Conservation (phyloP, 768 basidiomycete species). For the Amanita jacksonii region DNA sequence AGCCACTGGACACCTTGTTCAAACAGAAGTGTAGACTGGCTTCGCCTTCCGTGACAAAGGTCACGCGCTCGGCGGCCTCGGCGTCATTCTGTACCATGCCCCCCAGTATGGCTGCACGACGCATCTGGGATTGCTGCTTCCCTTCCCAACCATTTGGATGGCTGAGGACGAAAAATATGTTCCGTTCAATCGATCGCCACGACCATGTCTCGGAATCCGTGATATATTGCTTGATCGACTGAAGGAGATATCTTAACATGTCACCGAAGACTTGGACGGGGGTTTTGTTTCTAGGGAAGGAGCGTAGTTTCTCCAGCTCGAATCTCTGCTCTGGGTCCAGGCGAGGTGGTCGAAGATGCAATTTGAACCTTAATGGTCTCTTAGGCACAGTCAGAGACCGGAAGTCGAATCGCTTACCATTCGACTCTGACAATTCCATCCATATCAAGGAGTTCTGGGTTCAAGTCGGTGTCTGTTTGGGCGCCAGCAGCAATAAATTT, state of each 20-base stretch:
- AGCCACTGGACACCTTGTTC: constrained; percentile 25
- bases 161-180: constrained; percentile 35
- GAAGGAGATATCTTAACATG: constrained; percentile 34
- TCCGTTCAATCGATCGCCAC: constrained; percentile 29
- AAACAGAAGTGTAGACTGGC: constrained; percentile 45
- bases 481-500: constrained; percentile 28
- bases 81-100: constrained; percentile 28
- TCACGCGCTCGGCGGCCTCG: constrained; percentile 28
- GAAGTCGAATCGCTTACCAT: no score
- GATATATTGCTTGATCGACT: constrained; percentile 32
- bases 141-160: constrained; percentile 55
- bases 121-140: constrained; percentile 38
- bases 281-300: constrained; percentile 32
- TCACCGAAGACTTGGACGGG: constrained; percentile 35
- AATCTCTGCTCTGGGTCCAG: constrained; percentile 6
- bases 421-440: constrained; percentile 13
- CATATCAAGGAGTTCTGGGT: constrained; percentile 25
- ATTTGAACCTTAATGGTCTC: constrained; percentile 1
- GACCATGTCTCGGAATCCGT: constrained; percentile 27
- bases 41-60: constrained; percentile 47
- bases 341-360: constrained; percentile 6
- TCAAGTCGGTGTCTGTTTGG: constrained; percentile 25
- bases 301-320: constrained; percentile 13
- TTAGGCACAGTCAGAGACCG: no score
- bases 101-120: constrained; percentile 34